These are phyloP conservation scores for Venturiaceae sp. DNA, from an alignment of 2,329 filamentous ascomycete species.

Conservation along the genomic window DNA sequence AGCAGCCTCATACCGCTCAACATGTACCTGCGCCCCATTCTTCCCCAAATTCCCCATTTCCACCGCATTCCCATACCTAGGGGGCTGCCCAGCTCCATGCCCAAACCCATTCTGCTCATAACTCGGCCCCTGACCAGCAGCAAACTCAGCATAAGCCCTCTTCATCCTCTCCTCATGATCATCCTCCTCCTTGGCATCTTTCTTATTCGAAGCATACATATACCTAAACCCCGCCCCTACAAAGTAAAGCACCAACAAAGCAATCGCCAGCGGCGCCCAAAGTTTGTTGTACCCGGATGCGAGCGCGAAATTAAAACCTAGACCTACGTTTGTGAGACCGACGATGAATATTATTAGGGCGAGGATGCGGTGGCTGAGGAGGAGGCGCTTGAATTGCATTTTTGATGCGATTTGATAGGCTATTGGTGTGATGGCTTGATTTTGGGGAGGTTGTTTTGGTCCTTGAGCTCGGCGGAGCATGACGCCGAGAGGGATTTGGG, in stretches of 20 bases:
- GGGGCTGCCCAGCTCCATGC: neutral
- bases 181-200: neutral
- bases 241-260: neutral
- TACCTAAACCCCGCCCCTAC: neutral
- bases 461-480: neutral
- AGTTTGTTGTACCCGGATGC: neutral
- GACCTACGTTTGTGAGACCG: neutral
- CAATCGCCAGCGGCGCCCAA: neutral
- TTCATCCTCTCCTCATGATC: neutral
- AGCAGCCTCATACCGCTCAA: neutral
- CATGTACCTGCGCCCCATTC: neutral
- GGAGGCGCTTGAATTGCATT: neutral
- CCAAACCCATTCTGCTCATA: neutral
- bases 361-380: neutral
- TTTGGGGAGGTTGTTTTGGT: neutral
- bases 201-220: neutral
- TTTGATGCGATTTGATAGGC: neutral
- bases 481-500: neutral
- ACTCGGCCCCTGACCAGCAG: neutral
- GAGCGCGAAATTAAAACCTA: slow-evolving; percentile 2
- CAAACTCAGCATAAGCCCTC: neutral
- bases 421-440: neutral
- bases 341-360: neutral
- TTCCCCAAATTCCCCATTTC: neutral
- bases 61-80: too few species aligned